Base-by-base conservation (phyloP, 73 alveolate genomes). In the Paramecium primaurelia region DNA sequence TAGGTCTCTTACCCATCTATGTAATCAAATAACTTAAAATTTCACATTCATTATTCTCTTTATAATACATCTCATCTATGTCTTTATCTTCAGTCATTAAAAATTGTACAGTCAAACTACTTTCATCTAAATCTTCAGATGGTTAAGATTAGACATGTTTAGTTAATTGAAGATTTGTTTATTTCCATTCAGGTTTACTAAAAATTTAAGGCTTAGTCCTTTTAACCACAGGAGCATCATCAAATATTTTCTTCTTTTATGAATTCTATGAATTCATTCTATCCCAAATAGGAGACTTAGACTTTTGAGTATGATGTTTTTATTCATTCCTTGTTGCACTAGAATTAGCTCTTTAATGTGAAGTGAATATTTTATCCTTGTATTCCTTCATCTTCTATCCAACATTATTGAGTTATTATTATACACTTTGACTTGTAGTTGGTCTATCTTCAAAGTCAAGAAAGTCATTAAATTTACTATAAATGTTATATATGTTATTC, bases 1-100 rank as follows among this genome's bases (percentile, higher is more conserved):
- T 45, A 0, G 71, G 77, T 26, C 30, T 80, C n/a, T 30, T 22
- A 8, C 91, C 91, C 34, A 80, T 25, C 22, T 45, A 14, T 49
- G 71, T 80, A 45, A 80, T 80, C 37, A 80, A 36, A 18, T 22
- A 34, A 14, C 75, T 5, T 9, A 80, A 36, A 16, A 80, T 80
- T 22, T 80, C 77, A 32, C 34, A 34, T 80, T 80, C 77, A 80
- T 80, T 80, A 80, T 80, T 47, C 18, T 80, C 75, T 80, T 44
- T 42, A 64, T 45, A 80, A 47, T 80, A 80, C 91, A 80, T 80
- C 8, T 80, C 91, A 26, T 80, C 91, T 12, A 80, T 49, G 49
- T 75, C 60, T 6, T 34, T 75, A 44, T 80, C 75, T 11, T 80
- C 91, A 25, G 47, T 45, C 64, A 73, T 73, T 73, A 36, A 73